Conservation (phyloP, 2,329 filamentous ascomycete genomes). For the Exophiala bonariae region DNA sequence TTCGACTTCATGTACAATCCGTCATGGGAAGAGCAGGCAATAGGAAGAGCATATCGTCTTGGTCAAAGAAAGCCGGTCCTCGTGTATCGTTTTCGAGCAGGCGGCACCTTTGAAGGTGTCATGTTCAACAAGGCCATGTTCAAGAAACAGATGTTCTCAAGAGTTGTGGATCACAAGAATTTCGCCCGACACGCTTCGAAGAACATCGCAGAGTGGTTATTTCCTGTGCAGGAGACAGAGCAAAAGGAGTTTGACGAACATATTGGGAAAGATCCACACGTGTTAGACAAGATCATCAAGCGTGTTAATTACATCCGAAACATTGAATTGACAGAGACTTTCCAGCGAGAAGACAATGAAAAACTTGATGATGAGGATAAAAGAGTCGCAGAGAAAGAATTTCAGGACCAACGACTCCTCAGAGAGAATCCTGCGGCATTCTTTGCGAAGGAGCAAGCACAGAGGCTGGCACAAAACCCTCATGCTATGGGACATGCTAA, state of each 20-base stretch:
- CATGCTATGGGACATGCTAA: too few species aligned
- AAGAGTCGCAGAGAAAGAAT: conserved; percentile 51
- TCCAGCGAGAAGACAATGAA: conserved; percentile 68
- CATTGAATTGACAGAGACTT: conserved; percentile 70
- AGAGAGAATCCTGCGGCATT: conserved; percentile 37
- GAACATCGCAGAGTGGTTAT: conserved; percentile 56
- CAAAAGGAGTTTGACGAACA: conserved; percentile 55
- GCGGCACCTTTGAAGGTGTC: conserved; percentile 75
- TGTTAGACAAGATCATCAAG: conserved; percentile 57
- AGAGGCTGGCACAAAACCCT: too few species aligned
- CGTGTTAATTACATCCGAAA: conserved; percentile 33
- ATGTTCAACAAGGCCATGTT: conserved; percentile 75
- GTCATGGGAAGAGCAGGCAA: conserved; percentile 78
- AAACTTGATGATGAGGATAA: conserved; percentile 61
- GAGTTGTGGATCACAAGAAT: conserved; percentile 82
- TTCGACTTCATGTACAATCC: conserved; percentile 85
- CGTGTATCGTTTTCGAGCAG: conserved; percentile 78
- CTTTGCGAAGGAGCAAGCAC: conserved; percentile 6
- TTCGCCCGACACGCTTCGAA: conserved; percentile 66
- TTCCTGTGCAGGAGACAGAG: conserved; percentile 53
- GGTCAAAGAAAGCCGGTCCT: conserved; percentile 78
- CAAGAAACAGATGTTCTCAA: conserved; percentile 76
- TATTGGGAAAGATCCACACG: conserved; percentile 58
- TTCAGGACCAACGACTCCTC: conserved; percentile 41
- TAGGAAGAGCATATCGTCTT: conserved; percentile 82